Percentiles rank a stretch among this genome's conserved stretches.
phyloP scores from a whole-genome alignment of 1,284 basidiomycete species.

The Tilletia horrida region DNA sequence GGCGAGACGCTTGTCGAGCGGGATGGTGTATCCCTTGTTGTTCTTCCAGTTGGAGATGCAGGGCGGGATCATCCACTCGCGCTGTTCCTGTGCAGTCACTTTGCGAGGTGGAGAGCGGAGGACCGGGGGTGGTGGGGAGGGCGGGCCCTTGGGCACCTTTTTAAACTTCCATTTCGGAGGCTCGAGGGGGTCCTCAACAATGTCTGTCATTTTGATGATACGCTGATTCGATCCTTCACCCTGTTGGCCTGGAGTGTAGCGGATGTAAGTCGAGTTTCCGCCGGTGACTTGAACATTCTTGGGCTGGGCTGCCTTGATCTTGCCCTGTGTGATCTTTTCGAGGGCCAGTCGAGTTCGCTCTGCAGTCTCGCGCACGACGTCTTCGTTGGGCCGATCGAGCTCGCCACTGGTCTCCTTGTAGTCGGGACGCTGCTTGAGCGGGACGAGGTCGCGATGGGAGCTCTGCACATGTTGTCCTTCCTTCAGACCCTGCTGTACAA shows the following conservation, averaged over 20 bases:
- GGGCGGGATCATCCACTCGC: constrained; percentile 99
- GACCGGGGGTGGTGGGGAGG: constrained; percentile 94
- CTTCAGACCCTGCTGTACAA: constrained; percentile 88
- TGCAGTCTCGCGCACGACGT: constrained; percentile 79
- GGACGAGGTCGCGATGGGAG: constrained; percentile 95
- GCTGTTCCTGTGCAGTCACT: constrained; percentile 92
- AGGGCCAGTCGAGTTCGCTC: constrained; percentile 86
- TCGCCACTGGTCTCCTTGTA: constrained; percentile 66
- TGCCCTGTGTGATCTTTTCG: constrained; percentile 87
- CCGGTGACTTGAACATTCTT: constrained; percentile 48
- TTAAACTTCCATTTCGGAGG: constrained; percentile 97
- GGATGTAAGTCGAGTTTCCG: constrained; percentile 66
- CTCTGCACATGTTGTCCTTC: constrained; percentile 82
- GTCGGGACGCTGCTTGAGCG: constrained; percentile 78
- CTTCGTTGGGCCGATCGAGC: constrained; percentile 89
- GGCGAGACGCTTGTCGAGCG: constrained; percentile 94
- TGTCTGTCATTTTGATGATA: constrained; percentile 91
- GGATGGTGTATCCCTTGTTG: constrained; percentile 99
- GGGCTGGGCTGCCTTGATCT: constrained; percentile 94
- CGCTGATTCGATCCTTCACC: constrained; percentile 71
- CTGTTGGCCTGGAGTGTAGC: constrained; percentile 85
- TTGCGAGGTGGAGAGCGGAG: constrained; percentile 91
- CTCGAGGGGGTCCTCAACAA: constrained; percentile 83
- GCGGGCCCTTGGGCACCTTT: constrained; percentile 92
- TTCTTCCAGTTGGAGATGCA: constrained; percentile 99